Conservation (phyloP, 148 eudicot species). For the Rhododendron henanense region DNA sequence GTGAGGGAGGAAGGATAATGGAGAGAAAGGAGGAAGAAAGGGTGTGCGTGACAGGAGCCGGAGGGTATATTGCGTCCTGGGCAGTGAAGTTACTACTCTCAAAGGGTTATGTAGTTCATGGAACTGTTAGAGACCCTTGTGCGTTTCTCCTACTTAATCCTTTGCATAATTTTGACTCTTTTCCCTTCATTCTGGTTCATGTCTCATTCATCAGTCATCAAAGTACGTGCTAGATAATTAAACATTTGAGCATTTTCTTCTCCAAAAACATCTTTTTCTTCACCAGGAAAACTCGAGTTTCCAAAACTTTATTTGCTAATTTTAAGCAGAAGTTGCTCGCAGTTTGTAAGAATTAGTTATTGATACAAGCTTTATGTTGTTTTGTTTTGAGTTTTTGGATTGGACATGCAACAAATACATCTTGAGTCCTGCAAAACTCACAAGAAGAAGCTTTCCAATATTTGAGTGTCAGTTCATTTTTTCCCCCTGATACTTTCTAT, state of each 20-base stretch:
- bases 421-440: background rate
- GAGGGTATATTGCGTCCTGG: slow-evolving; percentile 67
- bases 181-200: background rate
- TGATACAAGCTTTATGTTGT: background rate
- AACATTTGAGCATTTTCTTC: background rate
- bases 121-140: slow-evolving; percentile 70
- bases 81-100: slow-evolving; percentile 61
- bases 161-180: background rate
- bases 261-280: background rate
- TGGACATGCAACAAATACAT: background rate
- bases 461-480: background rate
- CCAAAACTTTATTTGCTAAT: background rate
- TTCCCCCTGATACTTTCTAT: no score
- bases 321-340: background rate
- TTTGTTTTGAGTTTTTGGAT: background rate
- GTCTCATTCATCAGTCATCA: background rate
- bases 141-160: background rate
- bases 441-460: background rate
- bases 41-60: slow-evolving; percentile 11
- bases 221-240: background rate
- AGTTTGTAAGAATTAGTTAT: background rate
- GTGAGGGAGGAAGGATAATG: background rate
- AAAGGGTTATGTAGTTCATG: slow-evolving; percentile 40
- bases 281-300: background rate
- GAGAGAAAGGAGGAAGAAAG: background rate